Percentiles rank a stretch among this genome's conserved stretches.
Conservation (phyloP, 352 stramenopile genomes). For the Globisporangium abappressorium region DNA sequence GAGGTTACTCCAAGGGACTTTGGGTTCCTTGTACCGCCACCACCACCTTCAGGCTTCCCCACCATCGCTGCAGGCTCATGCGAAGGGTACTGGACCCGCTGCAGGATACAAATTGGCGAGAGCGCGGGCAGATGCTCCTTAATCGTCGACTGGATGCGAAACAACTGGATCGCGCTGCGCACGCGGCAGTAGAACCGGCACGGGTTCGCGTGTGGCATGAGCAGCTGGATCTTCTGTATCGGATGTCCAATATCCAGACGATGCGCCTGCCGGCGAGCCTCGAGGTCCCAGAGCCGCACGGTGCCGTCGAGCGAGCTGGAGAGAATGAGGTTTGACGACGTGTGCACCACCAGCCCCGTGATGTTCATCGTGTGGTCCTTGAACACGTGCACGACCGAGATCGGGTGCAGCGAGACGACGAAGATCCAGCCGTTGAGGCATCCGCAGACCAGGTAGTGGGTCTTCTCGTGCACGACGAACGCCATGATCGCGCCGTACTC, state of each 20-base stretch:
- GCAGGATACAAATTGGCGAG: constrained; percentile 52
- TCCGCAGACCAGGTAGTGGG: constrained; percentile 64
- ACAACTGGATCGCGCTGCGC: constrained; percentile 51
- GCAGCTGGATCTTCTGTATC: constrained; percentile 42
- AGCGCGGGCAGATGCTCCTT: constrained; percentile 64
- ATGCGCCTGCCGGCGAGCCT: constrained; percentile 57
- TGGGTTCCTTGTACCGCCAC: background rate
- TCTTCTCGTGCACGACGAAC: constrained; percentile 63
- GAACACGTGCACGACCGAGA: constrained; percentile 57
- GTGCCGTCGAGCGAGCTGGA: constrained; percentile 72
- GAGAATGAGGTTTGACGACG: constrained; percentile 49
- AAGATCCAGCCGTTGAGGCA: constrained; percentile 54
- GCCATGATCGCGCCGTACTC: constrained; percentile 60
- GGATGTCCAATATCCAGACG: constrained; percentile 49
- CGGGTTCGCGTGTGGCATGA: constrained; percentile 32
- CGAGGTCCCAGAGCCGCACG: constrained; percentile 65
- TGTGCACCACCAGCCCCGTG: constrained; percentile 50
- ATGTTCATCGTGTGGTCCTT: constrained; percentile 65
- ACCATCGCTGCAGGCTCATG: background rate
- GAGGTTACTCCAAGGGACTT: background rate
- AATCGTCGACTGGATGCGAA: constrained; percentile 61
- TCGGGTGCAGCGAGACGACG: constrained; percentile 54
- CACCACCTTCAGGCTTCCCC: background rate
- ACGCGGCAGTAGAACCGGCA: constrained; percentile 61
- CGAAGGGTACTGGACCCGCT: constrained; percentile 39